These are phyloP conservation scores for Jatropha multifida DNA, from an alignment of 441 rosid genomes.

Conservation along the genomic window DNA sequence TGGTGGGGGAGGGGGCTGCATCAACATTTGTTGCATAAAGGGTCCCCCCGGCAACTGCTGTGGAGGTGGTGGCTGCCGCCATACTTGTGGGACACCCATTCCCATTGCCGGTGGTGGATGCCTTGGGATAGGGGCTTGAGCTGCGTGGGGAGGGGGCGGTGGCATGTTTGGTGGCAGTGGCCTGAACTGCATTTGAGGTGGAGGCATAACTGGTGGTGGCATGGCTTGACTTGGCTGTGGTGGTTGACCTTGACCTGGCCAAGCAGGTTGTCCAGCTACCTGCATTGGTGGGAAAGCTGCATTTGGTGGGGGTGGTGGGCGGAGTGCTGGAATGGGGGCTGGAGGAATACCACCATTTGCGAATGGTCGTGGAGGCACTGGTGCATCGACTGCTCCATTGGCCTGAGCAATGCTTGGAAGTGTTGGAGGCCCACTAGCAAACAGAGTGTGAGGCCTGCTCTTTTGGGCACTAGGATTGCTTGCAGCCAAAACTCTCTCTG, in stretches of 20 bases:
- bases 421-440: slow-evolving; percentile 88
- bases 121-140: slow-evolving; percentile 33
- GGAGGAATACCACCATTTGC: slow-evolving; percentile 57
- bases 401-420: slow-evolving; percentile 55
- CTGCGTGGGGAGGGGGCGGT: slow-evolving; percentile 60
- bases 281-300: slow-evolving; percentile 44
- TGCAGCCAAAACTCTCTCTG: slow-evolving; percentile 97
- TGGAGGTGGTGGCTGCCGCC: slow-evolving; percentile 67
- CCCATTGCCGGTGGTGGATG: slow-evolving; percentile 69
- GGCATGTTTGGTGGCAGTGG: slow-evolving; percentile 65
- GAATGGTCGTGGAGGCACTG: slow-evolving; percentile 60
- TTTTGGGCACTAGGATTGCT: slow-evolving; percentile 78
- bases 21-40: slow-evolving; percentile 50
- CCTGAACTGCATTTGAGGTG: slow-evolving; percentile 63
- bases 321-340: slow-evolving; percentile 44
- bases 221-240: slow-evolving; percentile 51
- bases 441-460: slow-evolving; percentile 94
- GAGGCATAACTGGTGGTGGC: slow-evolving; percentile 47
- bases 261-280: slow-evolving; percentile 43
- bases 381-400: slow-evolving; percentile 52
- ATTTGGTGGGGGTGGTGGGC: slow-evolving; percentile 72
- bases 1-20: slow-evolving; percentile 65
- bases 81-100: slow-evolving; percentile 47
- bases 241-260: slow-evolving; percentile 73
- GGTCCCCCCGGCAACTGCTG: slow-evolving; percentile 64